Evolutionary conservation across 2,329 filamentous ascomycete species (phyloP), one percentile per base, ranked within the genome.

Genomic region (Colletotrichum tofieldiae): DNA sequence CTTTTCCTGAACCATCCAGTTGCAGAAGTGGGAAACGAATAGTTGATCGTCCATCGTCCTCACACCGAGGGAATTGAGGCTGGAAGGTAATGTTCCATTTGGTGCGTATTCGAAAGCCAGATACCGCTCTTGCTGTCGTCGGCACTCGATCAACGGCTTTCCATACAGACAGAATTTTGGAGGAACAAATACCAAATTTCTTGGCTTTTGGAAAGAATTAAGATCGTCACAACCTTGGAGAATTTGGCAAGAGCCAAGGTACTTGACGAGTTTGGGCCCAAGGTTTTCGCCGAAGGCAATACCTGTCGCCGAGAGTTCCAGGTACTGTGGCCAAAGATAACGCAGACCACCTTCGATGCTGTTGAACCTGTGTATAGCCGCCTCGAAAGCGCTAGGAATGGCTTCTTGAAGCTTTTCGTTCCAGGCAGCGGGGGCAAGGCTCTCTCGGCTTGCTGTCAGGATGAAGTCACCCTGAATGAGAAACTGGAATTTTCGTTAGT

Each of bases 391-490:
- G 1, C 29, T 14, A 1, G 58, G 52, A 26, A 75, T 61, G 3
- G 29, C 26, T 29, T 72, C 47, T 47, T 20, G 45, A 20, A 75
- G 52, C 11, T 51, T 62, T 7, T 65, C 32, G 52, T 77, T 77
- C 71, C 77, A 69, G 4, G 51, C 47, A 8, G 49, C 39, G 6
- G 26, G 35, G 73, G 39, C 71, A 18, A 79, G 67, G 47, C 74
- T 75, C 59, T 79, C 75, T 14, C 77, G 73, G 67, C 67, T 78
- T 16, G 77, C 75, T 14, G 68, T 56, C 14, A 78, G 67, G 1
- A 79, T 55, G 39, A 79, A 80, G 71, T 80, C 77, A 23, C 72
- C 76, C 56, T 79, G 78, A 26, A 80, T 73, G 12, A 79, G 55
- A 67, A 78, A 79, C 78, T 79, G 37, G 32, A 66, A 62, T 54